Evolutionary conservation across 2,329 filamentous ascomycete genomes (phyloP).

Genomic region (Penicillium sp.): DNA sequence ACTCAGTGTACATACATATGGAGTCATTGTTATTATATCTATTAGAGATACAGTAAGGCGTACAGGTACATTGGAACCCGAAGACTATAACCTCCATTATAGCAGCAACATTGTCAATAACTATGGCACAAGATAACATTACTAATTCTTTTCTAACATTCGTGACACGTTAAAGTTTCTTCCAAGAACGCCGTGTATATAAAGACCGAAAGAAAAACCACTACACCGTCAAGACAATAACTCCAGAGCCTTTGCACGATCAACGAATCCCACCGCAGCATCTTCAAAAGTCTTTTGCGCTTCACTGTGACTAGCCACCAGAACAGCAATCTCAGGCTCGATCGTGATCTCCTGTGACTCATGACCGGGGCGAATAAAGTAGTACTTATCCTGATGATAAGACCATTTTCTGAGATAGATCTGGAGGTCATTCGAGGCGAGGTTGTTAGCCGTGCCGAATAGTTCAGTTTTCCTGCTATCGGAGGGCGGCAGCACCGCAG

Average conservation of each 20-base stretch:
- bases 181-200: background rate
- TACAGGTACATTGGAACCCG: background rate
- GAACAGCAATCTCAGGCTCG: slow-evolving; percentile 26
- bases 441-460: slow-evolving; percentile 23
- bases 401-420: slow-evolving; percentile 51
- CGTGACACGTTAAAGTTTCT: background rate
- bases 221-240: background rate
- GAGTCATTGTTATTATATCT: background rate
- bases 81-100: background rate
- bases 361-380: slow-evolving; percentile 45
- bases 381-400: slow-evolving; percentile 44
- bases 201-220: background rate
- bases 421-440: slow-evolving; percentile 44
- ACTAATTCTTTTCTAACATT: background rate
- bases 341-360: slow-evolving; percentile 46
- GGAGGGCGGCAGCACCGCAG: background rate
- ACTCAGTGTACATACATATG: background rate
- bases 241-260: background rate
- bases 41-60: background rate
- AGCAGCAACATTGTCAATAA: background rate
- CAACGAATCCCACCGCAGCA: slow-evolving; percentile 7
- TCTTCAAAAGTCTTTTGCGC: slow-evolving; percentile 20
- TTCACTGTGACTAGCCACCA: slow-evolving; percentile 22
- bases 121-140: background rate
- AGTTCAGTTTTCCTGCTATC: slow-evolving; percentile 23